Evolutionary conservation across 768 basidiomycete species (phyloP).

Genomic region (Suillus subluteus): DNA sequence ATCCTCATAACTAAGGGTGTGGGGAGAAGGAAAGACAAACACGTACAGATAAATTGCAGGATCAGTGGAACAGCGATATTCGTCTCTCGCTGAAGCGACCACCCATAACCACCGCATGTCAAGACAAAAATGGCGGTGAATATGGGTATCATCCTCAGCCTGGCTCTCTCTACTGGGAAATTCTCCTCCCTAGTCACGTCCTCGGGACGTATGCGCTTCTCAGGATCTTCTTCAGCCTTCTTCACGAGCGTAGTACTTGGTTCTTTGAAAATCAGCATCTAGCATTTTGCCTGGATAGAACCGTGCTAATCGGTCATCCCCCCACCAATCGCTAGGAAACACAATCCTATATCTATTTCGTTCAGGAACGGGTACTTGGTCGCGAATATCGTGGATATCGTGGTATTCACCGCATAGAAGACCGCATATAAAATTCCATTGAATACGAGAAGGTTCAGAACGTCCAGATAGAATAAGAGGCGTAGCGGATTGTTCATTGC

Average conservation of each 20-base stretch:
- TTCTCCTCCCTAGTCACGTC: conserved; percentile 36
- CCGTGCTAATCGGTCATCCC: conserved; percentile 68
- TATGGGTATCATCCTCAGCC: conserved; percentile 50
- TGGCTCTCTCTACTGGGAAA: conserved; percentile 66
- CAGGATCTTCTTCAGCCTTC: conserved; percentile 23
- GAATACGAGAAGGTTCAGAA: conserved; percentile 46
- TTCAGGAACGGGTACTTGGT: conserved; percentile 50
- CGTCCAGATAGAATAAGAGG: conserved; percentile 42
- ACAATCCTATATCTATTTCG: conserved; percentile 65
- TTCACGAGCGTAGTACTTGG: conserved; percentile 27
- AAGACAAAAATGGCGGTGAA: conserved; percentile 42
- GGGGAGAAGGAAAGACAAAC: background rate
- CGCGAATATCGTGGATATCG: conserved; percentile 54
- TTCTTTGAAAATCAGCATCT: conserved; percentile 64
- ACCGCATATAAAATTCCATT: conserved; percentile 58
- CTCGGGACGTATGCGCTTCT: conserved; percentile 21
- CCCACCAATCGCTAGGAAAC: conserved; percentile 75
- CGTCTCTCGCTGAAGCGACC: conserved; percentile 55
- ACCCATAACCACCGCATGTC: conserved; percentile 59
- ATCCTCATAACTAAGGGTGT: background rate
- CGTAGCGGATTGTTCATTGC: conserved; percentile 42
- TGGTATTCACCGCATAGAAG: conserved; percentile 50
- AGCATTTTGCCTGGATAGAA: conserved; percentile 63
- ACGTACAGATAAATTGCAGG: conserved; percentile 44
- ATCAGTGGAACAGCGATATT: conserved; percentile 58